These are phyloP conservation scores for Cicer chorassanicum DNA, from an alignment of 306 rosid genomes.

Conservation along the genomic window DNA sequence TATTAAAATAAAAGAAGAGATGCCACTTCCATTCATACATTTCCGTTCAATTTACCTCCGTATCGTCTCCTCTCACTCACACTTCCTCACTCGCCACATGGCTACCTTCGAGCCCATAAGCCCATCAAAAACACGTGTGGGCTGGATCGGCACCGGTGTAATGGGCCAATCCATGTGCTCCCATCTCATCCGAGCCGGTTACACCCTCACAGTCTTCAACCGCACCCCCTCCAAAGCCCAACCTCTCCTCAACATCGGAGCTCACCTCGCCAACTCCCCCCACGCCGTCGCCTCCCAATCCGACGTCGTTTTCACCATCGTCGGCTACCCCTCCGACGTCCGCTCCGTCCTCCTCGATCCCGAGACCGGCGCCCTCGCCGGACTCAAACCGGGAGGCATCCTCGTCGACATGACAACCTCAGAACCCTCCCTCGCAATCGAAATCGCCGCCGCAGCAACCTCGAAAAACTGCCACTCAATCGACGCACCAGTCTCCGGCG, in stretches of 20 bases:
- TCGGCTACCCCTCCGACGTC: conserved; percentile 93
- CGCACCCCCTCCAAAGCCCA: conserved; percentile 88
- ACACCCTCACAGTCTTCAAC: conserved; percentile 84
- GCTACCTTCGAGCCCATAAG: conserved; percentile 53
- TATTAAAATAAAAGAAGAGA: neutral
- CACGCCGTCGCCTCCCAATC: conserved; percentile 71
- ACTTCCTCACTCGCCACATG: conserved; percentile 48
- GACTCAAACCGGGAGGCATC: conserved; percentile 77
- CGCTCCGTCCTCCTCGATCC: conserved; percentile 82
- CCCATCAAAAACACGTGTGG: conserved; percentile 81
- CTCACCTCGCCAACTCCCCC: conserved; percentile 67
- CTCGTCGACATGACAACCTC: conserved; percentile 96
- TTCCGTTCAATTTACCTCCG: conserved; percentile 33
- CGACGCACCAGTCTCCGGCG: conserved; percentile 94
- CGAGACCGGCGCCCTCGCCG: conserved; percentile 74
- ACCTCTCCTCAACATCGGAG: conserved; percentile 81
- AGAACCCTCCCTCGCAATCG: conserved; percentile 88
- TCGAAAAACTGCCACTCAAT: conserved; percentile 60
- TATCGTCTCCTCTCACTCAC: conserved; percentile 35
- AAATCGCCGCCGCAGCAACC: conserved; percentile 62
- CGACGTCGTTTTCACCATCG: conserved; percentile 88
- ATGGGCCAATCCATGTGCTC: conserved; percentile 91
- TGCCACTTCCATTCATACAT: conserved; percentile 38
- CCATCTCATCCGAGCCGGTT: conserved; percentile 88
- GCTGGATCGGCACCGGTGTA: conserved; percentile 97